phyloP scores from a whole-genome alignment of 1,284 basidiomycete genomes.

The Pseudozyma sp. region DNA sequence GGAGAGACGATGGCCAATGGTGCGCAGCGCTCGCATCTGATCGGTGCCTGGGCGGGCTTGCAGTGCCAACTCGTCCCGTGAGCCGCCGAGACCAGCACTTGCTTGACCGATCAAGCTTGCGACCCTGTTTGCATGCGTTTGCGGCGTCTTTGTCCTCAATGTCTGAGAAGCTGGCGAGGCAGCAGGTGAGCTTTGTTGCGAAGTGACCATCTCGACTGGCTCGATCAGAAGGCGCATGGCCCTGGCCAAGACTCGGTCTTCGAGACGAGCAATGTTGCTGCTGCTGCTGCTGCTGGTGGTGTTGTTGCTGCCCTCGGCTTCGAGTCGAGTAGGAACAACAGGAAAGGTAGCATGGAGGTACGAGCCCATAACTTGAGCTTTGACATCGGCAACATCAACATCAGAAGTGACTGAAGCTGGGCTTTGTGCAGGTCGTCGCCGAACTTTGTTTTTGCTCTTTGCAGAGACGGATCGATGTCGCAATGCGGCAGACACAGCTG shows the following conservation, averaged over 20 bases:
- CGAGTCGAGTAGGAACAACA: conserved; percentile 10
- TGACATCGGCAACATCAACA: conserved; percentile 18
- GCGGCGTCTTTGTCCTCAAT: conserved; percentile 12
- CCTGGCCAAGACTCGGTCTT: conserved; percentile 32
- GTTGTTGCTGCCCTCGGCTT: conserved; percentile 12
- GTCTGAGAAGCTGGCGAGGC: conserved; percentile 2
- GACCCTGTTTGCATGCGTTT: conserved; percentile 22
- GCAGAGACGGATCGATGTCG: background rate
- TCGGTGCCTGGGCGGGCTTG: conserved; percentile 14
- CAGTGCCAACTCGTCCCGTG: conserved; percentile 19
- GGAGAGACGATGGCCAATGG: conserved; percentile 27
- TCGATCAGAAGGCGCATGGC: conserved; percentile 31
- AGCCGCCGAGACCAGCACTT: conserved; percentile 27
- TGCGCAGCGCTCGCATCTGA: conserved; percentile 25
- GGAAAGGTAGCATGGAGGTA: conserved; percentile 47
- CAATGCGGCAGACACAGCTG: background rate
- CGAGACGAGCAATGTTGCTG: conserved; percentile 25
- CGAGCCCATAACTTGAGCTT: conserved; percentile 20
- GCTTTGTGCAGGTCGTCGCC: conserved; percentile 5
- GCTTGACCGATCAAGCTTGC: conserved; percentile 40
- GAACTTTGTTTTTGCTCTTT: conserved; percentile 10
- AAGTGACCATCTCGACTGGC: conserved; percentile 28
- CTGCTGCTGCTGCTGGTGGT: conserved; percentile 1
- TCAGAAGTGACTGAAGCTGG: conserved; percentile 10
- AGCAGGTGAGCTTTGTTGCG: conserved; percentile 3